Percentiles rank a stretch among this genome's conserved stretches.
phyloP scores from a whole-genome alignment of 352 stramenopile species.

The Pythium rhizo-oryzae region DNA sequence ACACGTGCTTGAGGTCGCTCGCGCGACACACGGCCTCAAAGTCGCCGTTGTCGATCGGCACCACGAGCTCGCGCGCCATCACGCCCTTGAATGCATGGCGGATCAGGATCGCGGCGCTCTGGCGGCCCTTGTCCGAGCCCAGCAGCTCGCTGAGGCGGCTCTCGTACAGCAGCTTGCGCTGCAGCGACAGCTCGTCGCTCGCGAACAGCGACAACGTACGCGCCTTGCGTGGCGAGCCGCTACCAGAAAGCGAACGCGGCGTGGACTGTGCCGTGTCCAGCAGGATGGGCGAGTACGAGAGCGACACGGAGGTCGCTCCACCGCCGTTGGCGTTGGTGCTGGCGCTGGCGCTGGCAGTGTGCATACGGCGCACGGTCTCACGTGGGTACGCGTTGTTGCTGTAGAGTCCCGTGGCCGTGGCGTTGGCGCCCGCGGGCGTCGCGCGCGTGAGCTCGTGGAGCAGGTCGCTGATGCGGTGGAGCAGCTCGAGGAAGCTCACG shows the following conservation, averaged over 20 bases:
- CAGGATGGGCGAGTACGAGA: constrained; percentile 24
- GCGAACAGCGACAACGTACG: constrained; percentile 29
- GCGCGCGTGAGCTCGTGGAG: constrained; percentile 45
- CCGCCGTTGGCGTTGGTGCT: constrained; percentile 7
- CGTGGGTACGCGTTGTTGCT: constrained; percentile 37
- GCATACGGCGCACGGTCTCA: constrained; percentile 43
- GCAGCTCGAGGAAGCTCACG: constrained; percentile 61
- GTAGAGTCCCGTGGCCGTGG: constrained; percentile 25
- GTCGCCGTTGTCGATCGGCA: constrained; percentile 66
- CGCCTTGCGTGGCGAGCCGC: background rate
- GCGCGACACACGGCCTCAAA: constrained; percentile 68
- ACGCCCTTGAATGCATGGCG: constrained; percentile 79
- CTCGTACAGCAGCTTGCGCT: constrained; percentile 61
- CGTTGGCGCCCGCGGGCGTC: constrained; percentile 9
- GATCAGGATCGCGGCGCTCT: constrained; percentile 69
- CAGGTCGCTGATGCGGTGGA: constrained; percentile 64
- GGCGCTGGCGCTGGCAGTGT: constrained; percentile 24
- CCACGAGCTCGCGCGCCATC: constrained; percentile 60
- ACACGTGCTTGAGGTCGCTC: constrained; percentile 73
- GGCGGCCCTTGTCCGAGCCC: constrained; percentile 47
- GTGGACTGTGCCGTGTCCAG: background rate
- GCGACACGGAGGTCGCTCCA: constrained; percentile 20
- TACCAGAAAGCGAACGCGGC: background rate
- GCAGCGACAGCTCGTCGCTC: constrained; percentile 39
- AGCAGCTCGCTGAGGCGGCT: constrained; percentile 61